phyloP scores from a whole-genome alignment of 2,329 filamentous ascomycete genomes.

The Aspergillus jensenii region DNA sequence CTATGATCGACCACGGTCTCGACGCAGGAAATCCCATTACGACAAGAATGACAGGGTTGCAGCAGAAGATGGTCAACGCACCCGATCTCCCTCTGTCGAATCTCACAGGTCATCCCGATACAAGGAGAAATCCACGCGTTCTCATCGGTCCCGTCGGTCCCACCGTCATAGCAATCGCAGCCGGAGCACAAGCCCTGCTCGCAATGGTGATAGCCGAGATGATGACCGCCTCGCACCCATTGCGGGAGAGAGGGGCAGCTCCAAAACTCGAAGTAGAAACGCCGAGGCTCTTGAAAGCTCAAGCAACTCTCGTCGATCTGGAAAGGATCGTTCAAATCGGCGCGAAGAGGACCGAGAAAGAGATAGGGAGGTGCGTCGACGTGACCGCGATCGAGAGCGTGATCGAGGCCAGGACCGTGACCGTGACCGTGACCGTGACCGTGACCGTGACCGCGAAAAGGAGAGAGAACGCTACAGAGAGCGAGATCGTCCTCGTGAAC shows the following conservation, averaged over 20 bases:
- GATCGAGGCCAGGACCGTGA: conserved; percentile 19
- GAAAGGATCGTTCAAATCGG: conserved; percentile 29
- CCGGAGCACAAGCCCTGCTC: conserved; percentile 6
- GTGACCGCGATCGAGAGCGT: conserved; percentile 13
- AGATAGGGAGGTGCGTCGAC: conserved; percentile 1
- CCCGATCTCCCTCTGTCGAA: conserved; percentile 65
- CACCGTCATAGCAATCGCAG: conserved; percentile 31
- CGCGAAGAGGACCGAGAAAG: conserved; percentile 35
- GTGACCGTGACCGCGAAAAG: conserved; percentile 36
- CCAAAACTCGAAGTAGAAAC: conserved; percentile 19
- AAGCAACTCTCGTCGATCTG: conserved; percentile 28
- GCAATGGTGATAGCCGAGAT: conserved; percentile 38
- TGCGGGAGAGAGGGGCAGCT: conserved; percentile 21
- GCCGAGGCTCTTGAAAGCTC: conserved; percentile 24
- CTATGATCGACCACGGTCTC: conserved; percentile 26
- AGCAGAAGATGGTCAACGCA: conserved; percentile 49
- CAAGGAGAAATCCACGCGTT: conserved; percentile 57
- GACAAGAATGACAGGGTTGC: conserved; percentile 40
- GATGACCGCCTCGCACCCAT: conserved; percentile 34
- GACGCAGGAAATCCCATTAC: conserved; percentile 28
- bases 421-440: conserved; percentile 27
- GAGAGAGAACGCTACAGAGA: conserved; percentile 42
- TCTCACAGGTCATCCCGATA: conserved; percentile 59
- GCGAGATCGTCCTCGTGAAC: conserved; percentile 18
- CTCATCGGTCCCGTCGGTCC: conserved; percentile 47